Percentiles rank a stretch among this genome's conserved stretches.
phyloP scores from a whole-genome alignment of 305 asterid species.

The Rubia peregrina region DNA sequence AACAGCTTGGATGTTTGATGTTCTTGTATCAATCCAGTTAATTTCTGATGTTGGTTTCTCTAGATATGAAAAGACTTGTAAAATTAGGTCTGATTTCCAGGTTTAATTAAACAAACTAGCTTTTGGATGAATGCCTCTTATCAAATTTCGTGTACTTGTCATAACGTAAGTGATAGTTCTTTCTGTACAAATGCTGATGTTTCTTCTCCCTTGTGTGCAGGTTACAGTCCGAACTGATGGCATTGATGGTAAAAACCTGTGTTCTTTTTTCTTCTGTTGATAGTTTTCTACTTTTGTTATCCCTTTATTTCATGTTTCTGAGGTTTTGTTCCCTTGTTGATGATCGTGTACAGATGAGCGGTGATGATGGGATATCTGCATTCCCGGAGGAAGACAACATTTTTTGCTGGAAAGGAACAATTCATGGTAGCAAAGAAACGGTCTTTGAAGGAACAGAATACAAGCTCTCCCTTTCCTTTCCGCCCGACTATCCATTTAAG shows the following conservation, averaged over 20 bases:
- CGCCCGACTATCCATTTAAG: conserved; percentile 78
- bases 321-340: neutral
- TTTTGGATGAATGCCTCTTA: neutral
- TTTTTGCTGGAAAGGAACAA: conserved; percentile 90
- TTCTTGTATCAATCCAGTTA: neutral
- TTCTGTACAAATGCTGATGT: neutral
- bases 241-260: conserved; percentile 61
- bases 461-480: conserved; percentile 64
- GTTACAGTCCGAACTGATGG: conserved; percentile 92
- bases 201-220: conserved; percentile 30
- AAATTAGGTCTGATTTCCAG: neutral
- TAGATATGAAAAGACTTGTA: neutral
- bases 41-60: neutral
- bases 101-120: neutral
- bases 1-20: neutral
- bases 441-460: conserved; percentile 91
- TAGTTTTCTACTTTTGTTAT: neutral
- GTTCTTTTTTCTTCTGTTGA: neutral
- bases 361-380: conserved; percentile 80
- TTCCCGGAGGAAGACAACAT: conserved; percentile 95
- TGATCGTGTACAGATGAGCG: conserved; percentile 54
- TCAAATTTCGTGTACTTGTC: neutral
- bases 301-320: neutral
- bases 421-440: conserved; percentile 76
- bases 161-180: neutral